Conservation (phyloP, 345 rosid genomes). For the Raphanus raphanistrum region DNA sequence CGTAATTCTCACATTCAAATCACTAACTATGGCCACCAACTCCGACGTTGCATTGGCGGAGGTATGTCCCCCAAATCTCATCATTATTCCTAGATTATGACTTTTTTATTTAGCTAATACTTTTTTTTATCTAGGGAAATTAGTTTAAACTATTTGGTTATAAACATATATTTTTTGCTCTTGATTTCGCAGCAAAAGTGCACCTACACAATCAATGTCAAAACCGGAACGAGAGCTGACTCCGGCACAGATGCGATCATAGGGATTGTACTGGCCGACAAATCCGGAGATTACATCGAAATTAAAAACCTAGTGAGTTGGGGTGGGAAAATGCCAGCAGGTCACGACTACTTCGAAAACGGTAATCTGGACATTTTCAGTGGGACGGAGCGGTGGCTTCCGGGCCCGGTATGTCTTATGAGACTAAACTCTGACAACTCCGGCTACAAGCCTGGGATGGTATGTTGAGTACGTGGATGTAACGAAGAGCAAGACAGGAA, state of each 20-base stretch:
- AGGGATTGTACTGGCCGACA: neutral
- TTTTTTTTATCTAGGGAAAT: neutral
- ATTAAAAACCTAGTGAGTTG: neutral
- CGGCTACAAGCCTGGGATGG: neutral
- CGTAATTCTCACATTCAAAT: neutral
- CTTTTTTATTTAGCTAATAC: neutral
- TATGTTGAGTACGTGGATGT: neutral
- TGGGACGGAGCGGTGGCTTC: neutral
- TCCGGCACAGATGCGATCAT: neutral
- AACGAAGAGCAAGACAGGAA: neutral
- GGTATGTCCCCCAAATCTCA: neutral
- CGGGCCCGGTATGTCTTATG: neutral
- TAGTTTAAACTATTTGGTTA: neutral
- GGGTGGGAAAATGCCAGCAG: neutral
- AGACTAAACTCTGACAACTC: neutral
- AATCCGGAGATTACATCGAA: neutral
- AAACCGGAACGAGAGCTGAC: neutral
- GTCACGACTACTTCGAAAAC: neutral
- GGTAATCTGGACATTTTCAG: neutral
- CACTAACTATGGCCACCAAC: neutral
- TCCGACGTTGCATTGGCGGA: neutral
- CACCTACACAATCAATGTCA: neutral
- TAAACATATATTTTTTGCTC: neutral
- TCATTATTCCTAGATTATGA: neutral
- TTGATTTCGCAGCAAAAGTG: neutral